A percentile compares a stretch with the other conserved stretches of the same genome.
Conservation (phyloP, 495 filamentous ascomycete genomes). For the Aspergillus conjunctus region DNA sequence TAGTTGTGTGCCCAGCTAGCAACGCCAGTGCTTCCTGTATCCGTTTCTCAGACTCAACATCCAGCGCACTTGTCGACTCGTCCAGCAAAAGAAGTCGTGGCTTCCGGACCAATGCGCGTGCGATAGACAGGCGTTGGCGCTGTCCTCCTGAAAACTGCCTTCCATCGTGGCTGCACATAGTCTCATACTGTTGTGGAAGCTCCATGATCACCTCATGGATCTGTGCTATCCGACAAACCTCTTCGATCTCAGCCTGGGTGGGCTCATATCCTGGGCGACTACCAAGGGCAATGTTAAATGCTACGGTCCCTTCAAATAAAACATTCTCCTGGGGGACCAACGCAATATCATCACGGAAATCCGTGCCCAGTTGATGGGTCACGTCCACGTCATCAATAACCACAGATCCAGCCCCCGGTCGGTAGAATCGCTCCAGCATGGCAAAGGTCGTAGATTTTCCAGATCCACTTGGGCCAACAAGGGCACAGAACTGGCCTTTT, state of each 20-base stretch:
- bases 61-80: no score
- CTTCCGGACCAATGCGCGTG: no score
- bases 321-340: constrained; percentile 58
- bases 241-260: constrained; percentile 52
- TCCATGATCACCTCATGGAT: constrained; percentile 59
- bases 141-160: no score
- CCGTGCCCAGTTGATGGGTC: constrained; percentile 27
- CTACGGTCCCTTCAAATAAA: constrained; percentile 56
- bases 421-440: constrained; percentile 58
- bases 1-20: no score
- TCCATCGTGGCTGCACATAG: no score
- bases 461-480: constrained; percentile 62
- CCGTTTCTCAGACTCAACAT: no score
- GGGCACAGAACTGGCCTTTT: constrained; percentile 59
- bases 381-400: constrained; percentile 49
- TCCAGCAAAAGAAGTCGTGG: no score
- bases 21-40: no score
- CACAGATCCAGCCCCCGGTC: constrained; percentile 42
- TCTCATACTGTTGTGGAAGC: constrained; percentile 38
- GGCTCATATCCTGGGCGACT: constrained; percentile 43
- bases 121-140: no score
- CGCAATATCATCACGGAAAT: constrained; percentile 51
- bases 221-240: constrained; percentile 57
- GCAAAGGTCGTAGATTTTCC: constrained; percentile 65
- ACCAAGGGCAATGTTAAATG: constrained; percentile 56